Percentiles rank a stretch among this genome's conserved stretches.
phyloP scores from a whole-genome alignment of 306 rosid genomes.

The Cucumis cinereus region DNA sequence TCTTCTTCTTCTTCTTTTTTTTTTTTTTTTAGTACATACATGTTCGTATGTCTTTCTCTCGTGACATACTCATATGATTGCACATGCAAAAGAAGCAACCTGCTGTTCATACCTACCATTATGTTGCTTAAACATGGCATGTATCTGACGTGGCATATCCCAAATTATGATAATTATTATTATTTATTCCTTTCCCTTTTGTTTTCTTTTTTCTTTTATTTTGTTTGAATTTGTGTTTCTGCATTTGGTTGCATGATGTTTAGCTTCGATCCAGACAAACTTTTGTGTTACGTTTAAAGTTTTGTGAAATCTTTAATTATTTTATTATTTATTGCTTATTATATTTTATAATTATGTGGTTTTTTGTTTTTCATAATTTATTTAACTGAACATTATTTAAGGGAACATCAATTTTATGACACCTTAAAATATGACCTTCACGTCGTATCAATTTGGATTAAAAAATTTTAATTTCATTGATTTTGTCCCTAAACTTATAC shows the following conservation, averaged over 20 bases:
- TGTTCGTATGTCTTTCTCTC: conserved; percentile 1
- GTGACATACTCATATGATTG: conserved; percentile 12
- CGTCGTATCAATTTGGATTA: too few species aligned
- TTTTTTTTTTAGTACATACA: neutral
- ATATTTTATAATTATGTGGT: neutral
- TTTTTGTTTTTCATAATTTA: neutral
- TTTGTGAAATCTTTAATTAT: neutral
- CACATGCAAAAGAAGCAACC: conserved; percentile 2
- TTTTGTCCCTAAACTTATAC: too few species aligned
- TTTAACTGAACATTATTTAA: too few species aligned
- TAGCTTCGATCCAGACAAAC: conserved; percentile 4
- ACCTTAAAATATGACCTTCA: too few species aligned
- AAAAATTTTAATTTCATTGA: too few species aligned
- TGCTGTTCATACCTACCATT: neutral
- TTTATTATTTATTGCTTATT: neutral
- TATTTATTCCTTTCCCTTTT: neutral
- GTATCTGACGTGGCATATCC: neutral
- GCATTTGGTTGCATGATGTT: neutral
- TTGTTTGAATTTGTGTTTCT: neutral
- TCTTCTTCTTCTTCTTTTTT: too few species aligned
- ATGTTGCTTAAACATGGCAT: neutral
- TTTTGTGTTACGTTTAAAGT: neutral
- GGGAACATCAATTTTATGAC: too few species aligned
- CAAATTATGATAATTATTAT: neutral
- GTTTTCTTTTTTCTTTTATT: neutral